Base-by-base conservation (phyloP, 345 rosid species). In the Citrus sp. region DNA sequence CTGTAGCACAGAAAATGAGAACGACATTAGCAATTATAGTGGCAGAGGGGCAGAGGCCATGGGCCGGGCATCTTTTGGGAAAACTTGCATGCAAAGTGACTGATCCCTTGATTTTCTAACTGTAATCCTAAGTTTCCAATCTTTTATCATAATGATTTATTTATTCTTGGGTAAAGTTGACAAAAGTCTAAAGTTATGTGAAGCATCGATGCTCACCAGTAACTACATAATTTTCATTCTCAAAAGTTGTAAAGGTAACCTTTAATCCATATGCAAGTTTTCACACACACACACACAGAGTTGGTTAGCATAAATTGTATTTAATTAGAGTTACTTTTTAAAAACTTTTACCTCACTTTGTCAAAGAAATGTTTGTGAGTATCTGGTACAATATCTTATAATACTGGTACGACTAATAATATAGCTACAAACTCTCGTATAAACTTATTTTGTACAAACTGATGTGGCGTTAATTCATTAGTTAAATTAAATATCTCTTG, bases 371-470 rank as follows among this genome's bases (percentile, higher is more conserved):
- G 51, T 13, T 12, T 3, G 16, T 1, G 51, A 46, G 51, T 0
- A 42, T 0, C 3, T 12, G 4, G 14, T 46, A 0, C 5, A 46
- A 46, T 12, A 1, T 46, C 18, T 12, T 46, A 4, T 12, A 46
- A 46, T 13, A 46, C 1, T 46, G 5, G 51, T 12, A 42, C 14
- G 3, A 30, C 0, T 30, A 30, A 30, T 30, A 3, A 30, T 30
- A 2, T 30, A 30, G 0, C 0, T 0, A 30, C 0, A 30, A 30
- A 30, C 2, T 30, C 0, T 30, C 0, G 0, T 30, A 30, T 30
- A 30, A 30, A 30, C 2, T 30, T 30, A 30, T 30, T 30, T 30
- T 3, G 0, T 30, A 30, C 0, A 30, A 30, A 30, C 0, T 30
- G 3, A 30, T 30, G 32, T 30, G 0, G 0, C 32, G 32, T 30